Evolutionary conservation across 2,329 filamentous ascomycete species (phyloP).

Genomic region (Pseudonectria foliicola): DNA sequence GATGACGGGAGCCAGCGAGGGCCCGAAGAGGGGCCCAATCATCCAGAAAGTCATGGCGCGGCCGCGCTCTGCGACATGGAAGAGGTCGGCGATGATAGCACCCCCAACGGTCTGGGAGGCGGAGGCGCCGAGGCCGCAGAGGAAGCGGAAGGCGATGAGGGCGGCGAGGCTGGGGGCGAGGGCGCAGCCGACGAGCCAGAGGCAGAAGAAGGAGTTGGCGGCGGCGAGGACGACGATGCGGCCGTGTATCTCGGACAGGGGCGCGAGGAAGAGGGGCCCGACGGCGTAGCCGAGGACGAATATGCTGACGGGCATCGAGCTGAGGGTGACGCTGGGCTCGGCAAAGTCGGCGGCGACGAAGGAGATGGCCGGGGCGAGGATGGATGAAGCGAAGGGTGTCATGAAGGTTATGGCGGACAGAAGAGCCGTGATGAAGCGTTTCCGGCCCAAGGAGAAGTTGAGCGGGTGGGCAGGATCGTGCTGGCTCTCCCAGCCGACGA

Average conservation of each 20-base stretch:
- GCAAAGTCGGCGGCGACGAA: slow-evolving; percentile 38
- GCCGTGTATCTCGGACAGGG: slow-evolving; percentile 59
- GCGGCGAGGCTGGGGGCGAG: slow-evolving; percentile 45
- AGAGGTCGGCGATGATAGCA: slow-evolving; percentile 49
- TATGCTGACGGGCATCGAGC: slow-evolving; percentile 52
- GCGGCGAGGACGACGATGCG: slow-evolving; percentile 47
- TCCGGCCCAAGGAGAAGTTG: slow-evolving; percentile 48
- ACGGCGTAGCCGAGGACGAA: slow-evolving; percentile 54
- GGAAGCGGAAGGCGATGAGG: slow-evolving; percentile 53
- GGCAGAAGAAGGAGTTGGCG: slow-evolving; percentile 53
- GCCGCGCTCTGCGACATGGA: slow-evolving; percentile 39
- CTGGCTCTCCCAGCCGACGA: slow-evolving; percentile 54
- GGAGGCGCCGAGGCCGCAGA: slow-evolving; percentile 52
- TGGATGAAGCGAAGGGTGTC: slow-evolving; percentile 58
- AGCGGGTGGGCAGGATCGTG: slow-evolving; percentile 51
- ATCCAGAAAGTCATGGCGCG: slow-evolving; percentile 45
- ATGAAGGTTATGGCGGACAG: slow-evolving; percentile 57
- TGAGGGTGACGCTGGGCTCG: slow-evolving; percentile 31
- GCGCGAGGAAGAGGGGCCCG: slow-evolving; percentile 50
- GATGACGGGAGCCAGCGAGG: slow-evolving; percentile 39
- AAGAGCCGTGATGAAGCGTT: slow-evolving; percentile 51
- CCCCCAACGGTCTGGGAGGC: slow-evolving; percentile 48
- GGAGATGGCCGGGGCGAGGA: slow-evolving; percentile 43
- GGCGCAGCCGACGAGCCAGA: slow-evolving; percentile 59
- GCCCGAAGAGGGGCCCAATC: slow-evolving; percentile 52